Conservation (phyloP, 2,329 filamentous ascomycete species). For the Cercospora sp. region DNA sequence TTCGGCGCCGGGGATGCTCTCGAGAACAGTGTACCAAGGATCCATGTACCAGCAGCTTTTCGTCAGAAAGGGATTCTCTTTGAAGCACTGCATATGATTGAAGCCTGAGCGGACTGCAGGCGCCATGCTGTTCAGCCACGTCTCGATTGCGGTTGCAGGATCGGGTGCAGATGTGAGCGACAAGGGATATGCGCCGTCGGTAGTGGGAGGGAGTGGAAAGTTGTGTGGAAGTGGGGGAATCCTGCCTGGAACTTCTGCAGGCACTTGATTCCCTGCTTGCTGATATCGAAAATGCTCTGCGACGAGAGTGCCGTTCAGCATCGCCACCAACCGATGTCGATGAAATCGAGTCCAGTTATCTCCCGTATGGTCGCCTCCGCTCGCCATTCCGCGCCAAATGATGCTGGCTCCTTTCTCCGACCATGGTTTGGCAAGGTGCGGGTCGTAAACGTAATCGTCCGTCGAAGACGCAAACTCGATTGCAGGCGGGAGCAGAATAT, state of each 20-base stretch:
- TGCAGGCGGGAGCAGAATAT: constrained; percentile 48
- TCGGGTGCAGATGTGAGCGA: not conserved
- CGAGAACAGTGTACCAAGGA: not conserved
- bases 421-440: constrained; percentile 35
- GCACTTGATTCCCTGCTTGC: not conserved
- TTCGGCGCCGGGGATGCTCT: constrained; percentile 36
- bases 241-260: not conserved
- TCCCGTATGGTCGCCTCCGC: constrained; percentile 44
- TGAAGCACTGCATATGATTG: not conserved
- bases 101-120: not conserved
- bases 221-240: not conserved
- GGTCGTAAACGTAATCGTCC: not conserved
- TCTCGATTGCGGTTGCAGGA: not conserved
- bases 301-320: constrained; percentile 61
- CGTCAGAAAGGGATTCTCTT: not conserved
- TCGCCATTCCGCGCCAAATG: constrained; percentile 49
- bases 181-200: not conserved
- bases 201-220: not conserved
- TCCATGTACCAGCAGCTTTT: constrained; percentile 3
- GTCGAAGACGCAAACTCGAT: not conserved
- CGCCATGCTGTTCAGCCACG: not conserved
- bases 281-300: constrained; percentile 3
- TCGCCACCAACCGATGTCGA: constrained; percentile 69
- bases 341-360: constrained; percentile 69
- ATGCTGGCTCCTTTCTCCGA: constrained; percentile 40